Conservation (phyloP, 2,329 filamentous ascomycete species). For the Colletotrichum neosansevieriae region DNA sequence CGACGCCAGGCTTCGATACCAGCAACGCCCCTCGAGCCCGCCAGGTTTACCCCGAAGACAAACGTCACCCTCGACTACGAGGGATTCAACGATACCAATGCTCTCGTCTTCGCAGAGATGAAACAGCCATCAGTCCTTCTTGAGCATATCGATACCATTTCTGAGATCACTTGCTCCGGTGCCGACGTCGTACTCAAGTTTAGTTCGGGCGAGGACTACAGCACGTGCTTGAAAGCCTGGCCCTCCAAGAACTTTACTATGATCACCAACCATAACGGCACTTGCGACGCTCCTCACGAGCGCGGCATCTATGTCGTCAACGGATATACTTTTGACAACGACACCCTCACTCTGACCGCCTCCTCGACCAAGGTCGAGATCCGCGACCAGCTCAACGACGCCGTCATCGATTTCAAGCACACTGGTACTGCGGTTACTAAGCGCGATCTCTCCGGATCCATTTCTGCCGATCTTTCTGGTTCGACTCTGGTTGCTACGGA, state of each 20-base stretch:
- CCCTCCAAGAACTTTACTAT: conserved; percentile 47
- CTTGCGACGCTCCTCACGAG: conserved; percentile 53
- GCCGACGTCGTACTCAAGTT: conserved; percentile 40
- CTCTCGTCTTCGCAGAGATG: conserved; percentile 36
- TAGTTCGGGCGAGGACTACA: conserved; percentile 33
- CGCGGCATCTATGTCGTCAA: conserved; percentile 54
- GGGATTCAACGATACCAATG: conserved; percentile 36
- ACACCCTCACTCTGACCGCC: conserved; percentile 28
- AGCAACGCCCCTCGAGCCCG: conserved; percentile 22
- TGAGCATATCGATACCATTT: conserved; percentile 40
- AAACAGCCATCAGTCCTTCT: conserved; percentile 42
- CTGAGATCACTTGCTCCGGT: conserved; percentile 31
- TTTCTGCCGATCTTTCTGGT: conserved; percentile 30
- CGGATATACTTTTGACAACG: conserved; percentile 29
- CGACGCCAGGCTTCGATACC: conserved; percentile 17
- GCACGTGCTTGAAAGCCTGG: conserved; percentile 41
- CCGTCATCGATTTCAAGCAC: conserved; percentile 38
- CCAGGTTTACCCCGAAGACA: conserved; percentile 41
- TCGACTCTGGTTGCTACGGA: conserved; percentile 35
- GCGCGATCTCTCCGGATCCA: conserved; percentile 27
- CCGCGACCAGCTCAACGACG: conserved; percentile 36
- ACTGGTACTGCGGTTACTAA: conserved; percentile 32
- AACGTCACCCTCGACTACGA: conserved; percentile 41
- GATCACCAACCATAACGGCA: conserved; percentile 56
- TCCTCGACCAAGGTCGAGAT: conserved; percentile 22